These are phyloP conservation scores for Pseudophaeomoniella oleicola DNA, from an alignment of 2,329 filamentous ascomycete genomes.

Conservation along the genomic window DNA sequence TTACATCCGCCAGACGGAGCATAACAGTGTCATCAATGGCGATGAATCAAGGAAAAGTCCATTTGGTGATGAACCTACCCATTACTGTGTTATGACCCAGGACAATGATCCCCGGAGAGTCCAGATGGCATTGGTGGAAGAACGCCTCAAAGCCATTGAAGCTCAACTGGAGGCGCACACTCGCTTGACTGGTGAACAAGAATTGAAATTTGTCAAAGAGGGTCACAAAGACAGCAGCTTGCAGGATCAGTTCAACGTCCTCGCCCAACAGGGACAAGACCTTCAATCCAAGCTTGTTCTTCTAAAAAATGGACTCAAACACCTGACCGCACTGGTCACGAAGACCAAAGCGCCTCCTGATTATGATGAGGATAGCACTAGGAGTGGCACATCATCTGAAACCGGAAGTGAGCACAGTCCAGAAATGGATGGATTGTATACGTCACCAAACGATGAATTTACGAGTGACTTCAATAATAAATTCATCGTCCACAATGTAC, in stretches of 20 bases:
- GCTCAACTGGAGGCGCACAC: slow-evolving; percentile 65
- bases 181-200: slow-evolving; percentile 57
- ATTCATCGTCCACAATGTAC: slow-evolving; percentile 94
- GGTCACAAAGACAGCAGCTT: slow-evolving; percentile 31
- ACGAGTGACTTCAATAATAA: slow-evolving; percentile 94
- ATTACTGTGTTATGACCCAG: slow-evolving; percentile 88
- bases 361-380: slow-evolving; percentile 10
- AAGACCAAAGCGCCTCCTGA: slow-evolving; percentile 12
- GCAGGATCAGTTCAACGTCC: slow-evolving; percentile 30
- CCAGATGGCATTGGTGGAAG: slow-evolving; percentile 71
- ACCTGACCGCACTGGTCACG: slow-evolving; percentile 30
- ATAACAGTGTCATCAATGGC: slow-evolving; percentile 63
- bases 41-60: slow-evolving; percentile 71
- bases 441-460: slow-evolving; percentile 62
- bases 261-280: slow-evolving; percentile 41
- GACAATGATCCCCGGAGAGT: slow-evolving; percentile 80
- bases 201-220: slow-evolving; percentile 46
- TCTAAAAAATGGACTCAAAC: slow-evolving; percentile 41
- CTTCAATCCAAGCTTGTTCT: slow-evolving; percentile 45
- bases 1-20: slow-evolving; percentile 94
- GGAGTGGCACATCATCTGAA: slow-evolving; percentile 19
- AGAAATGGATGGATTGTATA: slow-evolving; percentile 43
- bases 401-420: slow-evolving; percentile 39
- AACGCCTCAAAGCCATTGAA: slow-evolving; percentile 63
- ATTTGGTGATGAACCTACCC: slow-evolving; percentile 86